Conservation (phyloP, 1,139 yeast species). For the Hemisphaericaspora lyxosophila region DNA sequence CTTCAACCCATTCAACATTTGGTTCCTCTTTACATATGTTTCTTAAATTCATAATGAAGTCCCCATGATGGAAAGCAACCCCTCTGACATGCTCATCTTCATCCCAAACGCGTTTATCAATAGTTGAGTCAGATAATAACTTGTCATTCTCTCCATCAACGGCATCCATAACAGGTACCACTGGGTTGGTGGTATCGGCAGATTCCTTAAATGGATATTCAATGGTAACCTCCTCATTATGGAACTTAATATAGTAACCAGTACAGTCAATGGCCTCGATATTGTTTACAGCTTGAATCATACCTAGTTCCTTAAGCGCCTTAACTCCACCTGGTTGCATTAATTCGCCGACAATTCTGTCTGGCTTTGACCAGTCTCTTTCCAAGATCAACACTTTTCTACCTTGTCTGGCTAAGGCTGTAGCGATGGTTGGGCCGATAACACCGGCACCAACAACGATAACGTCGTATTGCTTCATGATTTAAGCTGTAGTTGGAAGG, state of each 20-base stretch:
- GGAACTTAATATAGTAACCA: slow-evolving; percentile 80
- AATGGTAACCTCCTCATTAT: slow-evolving; percentile 54
- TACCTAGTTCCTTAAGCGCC: slow-evolving; percentile 77
- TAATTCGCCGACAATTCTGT: slow-evolving; percentile 94
- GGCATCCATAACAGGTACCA: slow-evolving; percentile 53
- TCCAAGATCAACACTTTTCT: slow-evolving; percentile 74
- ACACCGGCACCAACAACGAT: slow-evolving; percentile 93
- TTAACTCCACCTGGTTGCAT: slow-evolving; percentile 94
- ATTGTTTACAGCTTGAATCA: slow-evolving; percentile 73
- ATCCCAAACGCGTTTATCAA: slow-evolving; percentile 55
- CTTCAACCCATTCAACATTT: slow-evolving; percentile 76
- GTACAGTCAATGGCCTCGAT: slow-evolving; percentile 76
- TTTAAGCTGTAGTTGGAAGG: neutral
- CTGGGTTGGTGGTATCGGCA: slow-evolving; percentile 41
- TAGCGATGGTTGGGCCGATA: slow-evolving; percentile 90
- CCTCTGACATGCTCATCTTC: slow-evolving; percentile 67
- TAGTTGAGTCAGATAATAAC: slow-evolving; percentile 47
- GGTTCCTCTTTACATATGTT: slow-evolving; percentile 64
- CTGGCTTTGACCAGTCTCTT: slow-evolving; percentile 89
- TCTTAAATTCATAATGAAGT: slow-evolving; percentile 76
- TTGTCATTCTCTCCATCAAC: slow-evolving; percentile 59
- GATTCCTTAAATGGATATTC: slow-evolving; percentile 70
- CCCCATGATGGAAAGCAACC: slow-evolving; percentile 90
- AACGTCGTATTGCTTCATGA: slow-evolving; percentile 45
- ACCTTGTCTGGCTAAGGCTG: slow-evolving; percentile 88